A percentile compares a stretch with the other conserved stretches of the same genome.
Evolutionary conservation across 495 filamentous ascomycete genomes (phyloP).

Genomic region (Hypomontagnella submonticulosa): DNA sequence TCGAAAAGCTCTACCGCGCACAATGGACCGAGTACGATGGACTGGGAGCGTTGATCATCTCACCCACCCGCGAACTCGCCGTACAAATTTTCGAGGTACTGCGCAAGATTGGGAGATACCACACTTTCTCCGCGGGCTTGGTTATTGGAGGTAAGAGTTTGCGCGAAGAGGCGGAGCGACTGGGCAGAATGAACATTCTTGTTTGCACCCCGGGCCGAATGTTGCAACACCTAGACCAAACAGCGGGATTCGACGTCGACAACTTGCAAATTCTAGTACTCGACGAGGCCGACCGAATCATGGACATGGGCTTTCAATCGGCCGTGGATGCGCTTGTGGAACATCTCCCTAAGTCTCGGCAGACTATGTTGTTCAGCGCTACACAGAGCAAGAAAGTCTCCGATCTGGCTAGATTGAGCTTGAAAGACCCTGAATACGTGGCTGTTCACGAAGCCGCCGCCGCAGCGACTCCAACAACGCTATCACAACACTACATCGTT

Average conservation of each 20-base stretch:
- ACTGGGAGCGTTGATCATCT: conserved; percentile 90
- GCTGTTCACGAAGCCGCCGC: conserved; percentile 87
- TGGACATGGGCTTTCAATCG: conserved; percentile 97
- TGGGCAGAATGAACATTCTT: conserved; percentile 96
- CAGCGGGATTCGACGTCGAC: conserved; percentile 86
- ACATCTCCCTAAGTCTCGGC: conserved; percentile 85
- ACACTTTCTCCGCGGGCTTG: conserved; percentile 91
- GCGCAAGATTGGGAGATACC: conserved; percentile 87
- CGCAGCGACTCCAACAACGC: conserved; percentile 81
- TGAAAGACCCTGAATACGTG: conserved; percentile 93
- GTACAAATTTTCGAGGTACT: conserved; percentile 98
- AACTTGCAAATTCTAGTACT: conserved; percentile 93
- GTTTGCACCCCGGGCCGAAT: conserved; percentile 96
- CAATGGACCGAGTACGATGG: conserved; percentile 93
- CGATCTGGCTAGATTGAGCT: conserved; percentile 86
- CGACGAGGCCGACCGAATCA: conserved; percentile 95
- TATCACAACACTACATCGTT: conserved; percentile 92
- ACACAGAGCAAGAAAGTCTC: conserved; percentile 95
- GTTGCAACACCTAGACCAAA: conserved; percentile 96
- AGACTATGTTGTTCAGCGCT: conserved; percentile 94
- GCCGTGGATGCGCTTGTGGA: conserved; percentile 94
- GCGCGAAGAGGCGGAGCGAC: conserved; percentile 84
- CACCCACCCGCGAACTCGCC: conserved; percentile 92
- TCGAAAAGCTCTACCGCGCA: conserved; percentile 93
- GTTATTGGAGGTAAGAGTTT: conserved; percentile 95